Conservation (phyloP, 257 asterid genomes). For the Linaria vulgaris region DNA sequence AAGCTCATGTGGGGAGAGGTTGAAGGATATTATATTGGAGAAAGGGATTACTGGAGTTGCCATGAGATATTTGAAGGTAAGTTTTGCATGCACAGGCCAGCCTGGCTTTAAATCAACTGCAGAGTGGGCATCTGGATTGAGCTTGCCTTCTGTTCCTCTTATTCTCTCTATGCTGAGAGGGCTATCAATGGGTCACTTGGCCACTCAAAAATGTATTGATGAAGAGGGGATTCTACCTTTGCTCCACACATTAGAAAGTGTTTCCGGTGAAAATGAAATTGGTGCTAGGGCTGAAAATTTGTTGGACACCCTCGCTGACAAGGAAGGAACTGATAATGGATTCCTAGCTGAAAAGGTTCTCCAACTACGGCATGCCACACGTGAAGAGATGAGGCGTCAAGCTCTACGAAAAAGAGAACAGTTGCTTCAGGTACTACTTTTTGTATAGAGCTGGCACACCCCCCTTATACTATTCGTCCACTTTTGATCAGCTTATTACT, state of each 20-base stretch:
- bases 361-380: slow-evolving; percentile 85
- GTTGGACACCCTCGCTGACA: slow-evolving; percentile 88
- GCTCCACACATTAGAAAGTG: slow-evolving; percentile 97
- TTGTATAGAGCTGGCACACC: background rate
- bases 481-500: slow-evolving; percentile 16
- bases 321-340: slow-evolving; percentile 83
- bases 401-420: slow-evolving; percentile 87
- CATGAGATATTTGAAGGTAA: slow-evolving; percentile 72
- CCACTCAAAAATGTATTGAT: slow-evolving; percentile 80
- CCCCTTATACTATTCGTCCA: background rate
- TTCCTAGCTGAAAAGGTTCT: slow-evolving; percentile 74
- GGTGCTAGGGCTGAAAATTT: slow-evolving; percentile 98
- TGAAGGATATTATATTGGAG: slow-evolving; percentile 95
- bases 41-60: slow-evolving; percentile 85
- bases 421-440: slow-evolving; percentile 72
- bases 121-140: slow-evolving; percentile 77
- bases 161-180: slow-evolving; percentile 96
- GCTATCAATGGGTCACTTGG: slow-evolving; percentile 88
- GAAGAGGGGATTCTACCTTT: slow-evolving; percentile 81
- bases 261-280: slow-evolving; percentile 90
- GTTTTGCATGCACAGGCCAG: slow-evolving; percentile 70
- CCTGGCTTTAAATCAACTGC: slow-evolving; percentile 70
- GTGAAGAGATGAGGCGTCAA: slow-evolving; percentile 92
- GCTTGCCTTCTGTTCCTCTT: slow-evolving; percentile 85
- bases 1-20: slow-evolving; percentile 96